Percentiles rank a stretch among this genome's conserved stretches.
Evolutionary conservation across 208 protist genomes (phyloP).

Genomic region (Blechomonas ayalai): DNA sequence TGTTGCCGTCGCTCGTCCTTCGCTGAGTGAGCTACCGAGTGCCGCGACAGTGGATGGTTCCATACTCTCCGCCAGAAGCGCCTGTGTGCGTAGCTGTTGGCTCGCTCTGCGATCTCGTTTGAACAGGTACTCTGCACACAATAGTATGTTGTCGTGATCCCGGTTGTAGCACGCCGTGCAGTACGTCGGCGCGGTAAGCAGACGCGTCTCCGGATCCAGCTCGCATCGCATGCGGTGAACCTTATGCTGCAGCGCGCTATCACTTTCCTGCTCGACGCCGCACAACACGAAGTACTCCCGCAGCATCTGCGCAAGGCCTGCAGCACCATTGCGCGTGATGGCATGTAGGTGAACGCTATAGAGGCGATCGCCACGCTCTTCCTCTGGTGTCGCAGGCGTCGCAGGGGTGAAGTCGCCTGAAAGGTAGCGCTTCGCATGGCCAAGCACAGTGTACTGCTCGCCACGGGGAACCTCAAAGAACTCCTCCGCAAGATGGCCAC

Average conservation of each 20-base stretch:
- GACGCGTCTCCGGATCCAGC: constrained; percentile 59
- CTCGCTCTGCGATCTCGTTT: constrained; percentile 26
- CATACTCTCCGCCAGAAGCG: background rate
- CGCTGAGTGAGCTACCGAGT: too few species aligned
- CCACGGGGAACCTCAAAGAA: constrained; percentile 51
- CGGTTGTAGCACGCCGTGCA: constrained; percentile 68
- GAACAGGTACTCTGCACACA: constrained; percentile 73
- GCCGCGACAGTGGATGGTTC: background rate
- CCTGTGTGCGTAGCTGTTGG: background rate
- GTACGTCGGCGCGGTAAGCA: constrained; percentile 53
- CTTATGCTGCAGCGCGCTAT: constrained; percentile 79
- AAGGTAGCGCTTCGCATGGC: constrained; percentile 52
- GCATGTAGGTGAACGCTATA: constrained; percentile 70
- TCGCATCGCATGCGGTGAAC: constrained; percentile 77
- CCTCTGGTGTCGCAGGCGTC: constrained; percentile 31
- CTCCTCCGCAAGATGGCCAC: constrained; percentile 47
- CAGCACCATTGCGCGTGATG: constrained; percentile 42
- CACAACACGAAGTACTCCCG: constrained; percentile 78
- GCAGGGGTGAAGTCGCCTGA: constrained; percentile 33
- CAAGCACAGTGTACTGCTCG: constrained; percentile 62
- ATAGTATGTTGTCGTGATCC: constrained; percentile 53
- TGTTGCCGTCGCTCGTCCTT: too few species aligned
- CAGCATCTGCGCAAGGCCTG: constrained; percentile 55
- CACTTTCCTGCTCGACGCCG: constrained; percentile 49
- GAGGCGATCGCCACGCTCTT: constrained; percentile 45